Evolutionary conservation across 257 asterid genomes (phyloP), one percentile per base, ranked within the genome.

Genomic region (Penstemon newberryi): DNA sequence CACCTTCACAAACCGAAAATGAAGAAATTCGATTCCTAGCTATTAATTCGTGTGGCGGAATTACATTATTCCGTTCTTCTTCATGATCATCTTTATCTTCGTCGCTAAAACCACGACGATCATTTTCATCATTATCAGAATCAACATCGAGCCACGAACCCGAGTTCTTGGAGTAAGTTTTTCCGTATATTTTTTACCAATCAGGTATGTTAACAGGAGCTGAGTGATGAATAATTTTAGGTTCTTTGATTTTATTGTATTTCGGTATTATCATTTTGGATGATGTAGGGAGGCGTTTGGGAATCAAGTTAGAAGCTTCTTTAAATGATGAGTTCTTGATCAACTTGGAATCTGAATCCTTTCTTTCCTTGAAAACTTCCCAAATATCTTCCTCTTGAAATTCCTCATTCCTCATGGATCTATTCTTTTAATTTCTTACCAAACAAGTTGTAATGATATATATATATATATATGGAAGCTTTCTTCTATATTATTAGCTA

Each of bases 11-110:
- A 15, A 86, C 90, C 3, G 96, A 88, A 37, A 79, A 84, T 7
- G 96, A 81, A 8, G 79, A 70, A 0, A 70, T 74, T 18, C 67
- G 81, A 15, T 59, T 70, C 43, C 81, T 77, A 3, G 78, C 89
- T 2, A 84, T 69, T 82, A 78, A 81, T 79, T 84, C 84, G 69
- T 88, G 96, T 4, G 92, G 92, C n/a, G 96, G 89, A 4, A 83
- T 46, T 67, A 81, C 18, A 56, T 46, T 63, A 2, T 54, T 65
- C 10, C 36, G 75, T 15, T 57, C 71, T 4, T 64, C 59, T 3
- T 39, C 71, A 3, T 63, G 76, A 3, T 67, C 77, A 0, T 73
- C 81, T 0, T 69, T 78, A 0, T 77, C 83, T 0, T 83, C 90
- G 0, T 79, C 86, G 1, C 9, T 50, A 41, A 55, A 19, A 9